Percentiles rank a stretch among this genome's conserved stretches.
These are phyloP conservation scores for Barnettozyma populi DNA, from an alignment of 805 yeast species.

Conservation along the genomic window DNA sequence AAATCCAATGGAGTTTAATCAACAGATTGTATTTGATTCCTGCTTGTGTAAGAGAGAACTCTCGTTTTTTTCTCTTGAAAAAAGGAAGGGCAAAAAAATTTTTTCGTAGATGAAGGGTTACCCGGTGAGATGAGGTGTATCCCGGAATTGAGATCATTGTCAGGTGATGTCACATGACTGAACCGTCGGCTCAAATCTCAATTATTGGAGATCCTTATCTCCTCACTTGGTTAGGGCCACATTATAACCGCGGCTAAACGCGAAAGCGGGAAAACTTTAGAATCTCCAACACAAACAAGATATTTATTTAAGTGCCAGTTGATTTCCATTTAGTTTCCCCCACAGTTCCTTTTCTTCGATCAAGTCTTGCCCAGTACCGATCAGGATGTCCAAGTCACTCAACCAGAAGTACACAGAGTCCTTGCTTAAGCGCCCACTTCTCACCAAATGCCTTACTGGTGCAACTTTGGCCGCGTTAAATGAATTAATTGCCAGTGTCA, in stretches of 20 bases:
- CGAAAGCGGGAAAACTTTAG: conserved; percentile 1
- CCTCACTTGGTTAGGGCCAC: background rate
- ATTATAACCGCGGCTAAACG: conserved; percentile 1
- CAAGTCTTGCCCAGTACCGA: background rate
- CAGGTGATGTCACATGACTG: conserved; percentile 1
- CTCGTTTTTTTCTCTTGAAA: background rate
- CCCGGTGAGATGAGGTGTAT: conserved; percentile 18
- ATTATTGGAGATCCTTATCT: too few relatives aligned
- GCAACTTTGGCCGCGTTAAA: conserved; percentile 51
- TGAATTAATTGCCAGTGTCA: conserved; percentile 48
- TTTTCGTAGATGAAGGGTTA: conserved; percentile 5
- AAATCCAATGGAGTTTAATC: background rate
- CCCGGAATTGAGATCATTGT: background rate
- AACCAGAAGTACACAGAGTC: conserved; percentile 31
- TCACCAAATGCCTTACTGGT: conserved; percentile 55
- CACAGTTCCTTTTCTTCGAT: background rate
- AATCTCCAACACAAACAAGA: background rate
- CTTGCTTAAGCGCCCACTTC: conserved; percentile 44
- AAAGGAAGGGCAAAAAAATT: conserved; percentile 6
- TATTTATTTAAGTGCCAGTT: background rate
- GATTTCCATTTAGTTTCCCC: background rate
- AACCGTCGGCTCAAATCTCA: too few relatives aligned
- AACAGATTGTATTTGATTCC: background rate
- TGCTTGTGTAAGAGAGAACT: background rate
- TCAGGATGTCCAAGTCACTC: conserved; percentile 13